These are phyloP conservation scores for Nymphaea thermarum DNA, from an alignment of 164 flowering plant species.

Conservation along the genomic window DNA sequence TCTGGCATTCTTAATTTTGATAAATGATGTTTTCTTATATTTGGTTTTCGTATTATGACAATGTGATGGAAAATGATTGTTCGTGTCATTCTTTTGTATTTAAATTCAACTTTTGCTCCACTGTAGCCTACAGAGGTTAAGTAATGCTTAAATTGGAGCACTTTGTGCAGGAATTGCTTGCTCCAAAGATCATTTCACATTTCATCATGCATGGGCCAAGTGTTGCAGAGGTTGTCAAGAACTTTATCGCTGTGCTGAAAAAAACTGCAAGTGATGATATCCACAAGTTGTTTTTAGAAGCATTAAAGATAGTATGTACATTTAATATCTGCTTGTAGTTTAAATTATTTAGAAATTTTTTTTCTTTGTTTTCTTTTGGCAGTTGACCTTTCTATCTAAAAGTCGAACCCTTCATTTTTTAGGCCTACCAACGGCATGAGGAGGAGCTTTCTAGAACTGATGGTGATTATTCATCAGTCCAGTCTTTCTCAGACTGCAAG, in stretches of 20 bases:
- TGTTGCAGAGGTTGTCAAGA: conserved; percentile 75
- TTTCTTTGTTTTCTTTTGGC: conserved; percentile 1
- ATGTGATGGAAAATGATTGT: no score
- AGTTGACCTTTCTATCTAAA: neutral
- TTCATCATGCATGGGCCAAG: conserved; percentile 77
- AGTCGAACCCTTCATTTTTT: neutral
- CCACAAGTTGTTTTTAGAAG: conserved; percentile 53
- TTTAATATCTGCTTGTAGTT: neutral
- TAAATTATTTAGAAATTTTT: neutral
- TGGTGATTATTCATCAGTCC: conserved; percentile 31
- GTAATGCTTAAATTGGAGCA: neutral
- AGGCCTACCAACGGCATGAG: conserved; percentile 61
- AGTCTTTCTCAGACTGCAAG: conserved; percentile 53
- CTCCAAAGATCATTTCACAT: conserved; percentile 82
- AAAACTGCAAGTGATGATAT: conserved; percentile 50
- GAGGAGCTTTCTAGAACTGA: conserved; percentile 25
- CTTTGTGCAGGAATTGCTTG: conserved; percentile 71
- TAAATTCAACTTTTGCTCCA: neutral
- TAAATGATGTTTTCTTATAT: no score
- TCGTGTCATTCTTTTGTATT: no score
- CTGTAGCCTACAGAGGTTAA: neutral
- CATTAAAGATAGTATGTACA: conserved; percentile 61
- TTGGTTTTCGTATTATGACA: no score
- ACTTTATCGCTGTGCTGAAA: conserved; percentile 53
- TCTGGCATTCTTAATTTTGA: no score